A percentile compares a stretch with the other conserved stretches of the same genome.
These are phyloP conservation scores for Maudiozyma turicensis DNA, from an alignment of 805 yeast species.

Conservation along the genomic window DNA sequence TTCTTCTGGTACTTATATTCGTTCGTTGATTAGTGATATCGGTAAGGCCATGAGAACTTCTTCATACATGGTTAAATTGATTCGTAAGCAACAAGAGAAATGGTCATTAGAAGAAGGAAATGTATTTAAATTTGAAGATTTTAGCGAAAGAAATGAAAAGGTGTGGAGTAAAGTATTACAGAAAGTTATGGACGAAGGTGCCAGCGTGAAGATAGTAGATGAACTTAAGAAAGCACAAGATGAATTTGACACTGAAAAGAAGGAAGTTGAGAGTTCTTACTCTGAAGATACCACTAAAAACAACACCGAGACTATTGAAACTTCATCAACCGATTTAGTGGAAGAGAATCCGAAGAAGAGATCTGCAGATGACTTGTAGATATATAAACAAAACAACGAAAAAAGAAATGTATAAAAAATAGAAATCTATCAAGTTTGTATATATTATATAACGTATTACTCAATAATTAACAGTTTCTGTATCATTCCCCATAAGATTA, in stretches of 20 bases:
- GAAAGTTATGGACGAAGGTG: constrained; percentile 41
- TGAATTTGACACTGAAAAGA: constrained; percentile 7
- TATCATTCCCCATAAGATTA: constrained; percentile 31
- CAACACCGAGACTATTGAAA: background rate
- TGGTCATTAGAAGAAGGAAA: constrained; percentile 67
- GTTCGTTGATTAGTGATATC: constrained; percentile 81
- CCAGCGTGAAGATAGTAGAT: constrained; percentile 32
- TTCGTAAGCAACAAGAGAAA: constrained; percentile 67
- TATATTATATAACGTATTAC: no score
- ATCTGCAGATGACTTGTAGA: background rate
- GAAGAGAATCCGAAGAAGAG: background rate
- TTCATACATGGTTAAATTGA: constrained; percentile 80
- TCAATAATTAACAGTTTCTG: constrained; percentile 3
- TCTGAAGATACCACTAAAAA: background rate
- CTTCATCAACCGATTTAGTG: background rate
- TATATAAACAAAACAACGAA: background rate
- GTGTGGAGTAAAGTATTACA: constrained; percentile 63
- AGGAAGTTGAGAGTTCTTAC: background rate
- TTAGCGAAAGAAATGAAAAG: constrained; percentile 47
- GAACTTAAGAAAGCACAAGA: constrained; percentile 30
- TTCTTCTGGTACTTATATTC: constrained; percentile 90
- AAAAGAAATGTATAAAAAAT: background rate
- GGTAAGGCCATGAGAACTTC: constrained; percentile 74
- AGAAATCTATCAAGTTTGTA: background rate
- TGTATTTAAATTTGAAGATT: constrained; percentile 59